Base-by-base conservation (phyloP, 345 rosid genomes). In the Carallia brachiata region DNA sequence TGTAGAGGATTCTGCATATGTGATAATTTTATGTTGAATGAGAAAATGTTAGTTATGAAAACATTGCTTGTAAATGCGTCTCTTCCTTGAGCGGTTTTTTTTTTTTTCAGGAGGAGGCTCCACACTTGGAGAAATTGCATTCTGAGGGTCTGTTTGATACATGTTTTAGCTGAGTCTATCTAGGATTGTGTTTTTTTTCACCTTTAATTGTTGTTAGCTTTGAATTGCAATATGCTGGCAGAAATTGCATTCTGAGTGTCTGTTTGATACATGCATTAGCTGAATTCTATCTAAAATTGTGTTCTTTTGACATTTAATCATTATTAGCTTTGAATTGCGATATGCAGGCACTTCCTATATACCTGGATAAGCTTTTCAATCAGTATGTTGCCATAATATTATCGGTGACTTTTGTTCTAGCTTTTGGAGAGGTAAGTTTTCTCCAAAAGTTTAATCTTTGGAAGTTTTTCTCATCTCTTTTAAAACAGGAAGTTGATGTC, bases 281-380 rank as follows among this genome's bases (percentile, higher is more conserved):
- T 30, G 31, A 27, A 15, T 40, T 56, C 31, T 56, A 30, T 56
- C 6, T 56, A 15, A 5, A 6, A 56, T 56, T 19, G 28, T 56
- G 32, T 56, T 27, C 4, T 66, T 5, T 44, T 32, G 15, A 44
- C 16, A 15, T 44, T 61, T 66, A 65, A 52, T 47, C 28, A 44
- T 59, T 52, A 15, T 62, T 68, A 48, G 30, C 58, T 57, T 69
- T 73, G 54, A 54, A 56, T 78, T 63, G 31, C 27, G 48, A 73
- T 52, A 44, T 74, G 74, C 90, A 94, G 98, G 98, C 97, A 18
- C 96, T 94, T 80, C 97, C 98, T 23, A 81, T 91, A 64, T 94
- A 94, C 63, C 78, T 94, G 84, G 97, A 91, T 75, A 94, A 91
- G 81, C 81, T 94, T 78, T 94, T 91, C 83, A 89, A 91, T 76